These are phyloP conservation scores for Aaosphaeria pasadenensis DNA, from an alignment of 2,329 filamentous ascomycete genomes.

Conservation along the genomic window DNA sequence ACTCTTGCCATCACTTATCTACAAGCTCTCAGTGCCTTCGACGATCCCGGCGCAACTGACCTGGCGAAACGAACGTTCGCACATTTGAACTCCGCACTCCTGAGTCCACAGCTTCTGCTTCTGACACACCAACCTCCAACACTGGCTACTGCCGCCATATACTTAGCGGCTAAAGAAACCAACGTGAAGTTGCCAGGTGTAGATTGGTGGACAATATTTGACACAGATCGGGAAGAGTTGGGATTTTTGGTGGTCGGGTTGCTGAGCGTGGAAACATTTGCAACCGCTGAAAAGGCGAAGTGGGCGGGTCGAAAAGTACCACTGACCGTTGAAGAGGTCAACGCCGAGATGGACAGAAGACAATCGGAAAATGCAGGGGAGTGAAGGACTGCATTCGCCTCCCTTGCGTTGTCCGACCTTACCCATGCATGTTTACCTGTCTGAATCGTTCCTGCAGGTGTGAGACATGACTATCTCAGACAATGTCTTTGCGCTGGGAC, in stretches of 20 bases:
- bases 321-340: conserved; percentile 57
- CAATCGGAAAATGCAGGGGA: neutral
- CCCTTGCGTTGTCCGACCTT: no score
- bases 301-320: conserved; percentile 53
- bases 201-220: conserved; percentile 98
- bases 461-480: no score
- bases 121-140: conserved; percentile 86
- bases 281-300: conserved; percentile 56
- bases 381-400: no score
- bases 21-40: conserved; percentile 75
- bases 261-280: conserved; percentile 73
- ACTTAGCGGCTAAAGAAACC: conserved; percentile 77
- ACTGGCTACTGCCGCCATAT: conserved; percentile 84
- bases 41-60: conserved; percentile 40
- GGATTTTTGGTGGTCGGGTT: conserved; percentile 88
- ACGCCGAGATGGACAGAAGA: conserved; percentile 58
- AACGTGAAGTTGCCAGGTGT: conserved; percentile 75
- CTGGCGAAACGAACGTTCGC: conserved; percentile 66
- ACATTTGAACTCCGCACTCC: conserved; percentile 80
- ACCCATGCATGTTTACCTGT: no score
- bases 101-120: conserved; percentile 87
- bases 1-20: conserved; percentile 87
- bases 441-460: no score
- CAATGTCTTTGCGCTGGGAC: no score
- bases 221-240: conserved; percentile 89